Conservation (phyloP, 257 asterid species). For the Solanum sejunctum region DNA sequence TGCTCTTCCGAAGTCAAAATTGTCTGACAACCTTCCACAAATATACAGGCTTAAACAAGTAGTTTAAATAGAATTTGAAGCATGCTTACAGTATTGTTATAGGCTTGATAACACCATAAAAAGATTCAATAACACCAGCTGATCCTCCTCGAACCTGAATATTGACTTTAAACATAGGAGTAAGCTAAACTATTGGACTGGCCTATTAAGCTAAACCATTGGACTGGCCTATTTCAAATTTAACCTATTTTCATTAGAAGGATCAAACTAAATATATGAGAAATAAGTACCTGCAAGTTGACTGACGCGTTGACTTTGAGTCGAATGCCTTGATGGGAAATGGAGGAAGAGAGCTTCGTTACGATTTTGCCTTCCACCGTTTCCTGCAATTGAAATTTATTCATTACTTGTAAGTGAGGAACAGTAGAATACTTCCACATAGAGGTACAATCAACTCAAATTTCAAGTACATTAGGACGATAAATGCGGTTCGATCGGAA, state of each 20-base stretch:
- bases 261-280: background rate
- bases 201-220: background rate
- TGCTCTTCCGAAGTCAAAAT: background rate
- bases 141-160: constrained; percentile 86
- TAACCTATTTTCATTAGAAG: background rate
- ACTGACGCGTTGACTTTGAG: constrained; percentile 56
- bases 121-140: constrained; percentile 75
- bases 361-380: constrained; percentile 52
- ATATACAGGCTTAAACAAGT: background rate
- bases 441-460: background rate
- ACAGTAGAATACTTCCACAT: background rate
- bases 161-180: background rate
- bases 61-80: background rate
- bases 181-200: background rate
- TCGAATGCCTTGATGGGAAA: constrained; percentile 63
- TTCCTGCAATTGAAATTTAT: constrained; percentile 28
- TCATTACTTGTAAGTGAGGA: background rate
- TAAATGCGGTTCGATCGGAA: constrained; percentile 57
- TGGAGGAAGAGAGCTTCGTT: constrained; percentile 34
- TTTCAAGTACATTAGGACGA: constrained; percentile 42
- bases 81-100: constrained; percentile 48
- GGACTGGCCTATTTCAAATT: background rate
- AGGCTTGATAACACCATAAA: constrained; percentile 77
- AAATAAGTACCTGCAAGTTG: constrained; percentile 54
- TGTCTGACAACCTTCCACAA: background rate